Percentiles rank a stretch among this genome's conserved stretches.
These are phyloP conservation scores for Wickerhamomyces xylosicus DNA, from an alignment of 805 yeast species.

Conservation along the genomic window DNA sequence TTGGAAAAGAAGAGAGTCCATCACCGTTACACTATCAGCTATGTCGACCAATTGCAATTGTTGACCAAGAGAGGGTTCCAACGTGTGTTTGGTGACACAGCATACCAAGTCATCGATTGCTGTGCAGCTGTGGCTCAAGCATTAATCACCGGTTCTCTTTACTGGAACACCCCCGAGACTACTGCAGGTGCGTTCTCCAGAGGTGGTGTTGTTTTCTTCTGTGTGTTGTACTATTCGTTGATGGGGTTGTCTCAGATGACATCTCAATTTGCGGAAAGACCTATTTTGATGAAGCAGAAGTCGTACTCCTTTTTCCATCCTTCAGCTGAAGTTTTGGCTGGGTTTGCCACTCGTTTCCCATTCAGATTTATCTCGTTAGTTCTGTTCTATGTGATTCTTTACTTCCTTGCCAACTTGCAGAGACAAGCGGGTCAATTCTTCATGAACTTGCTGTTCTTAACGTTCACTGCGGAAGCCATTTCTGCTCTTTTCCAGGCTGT, in stretches of 20 bases:
- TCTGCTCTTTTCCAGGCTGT: conserved; percentile 42
- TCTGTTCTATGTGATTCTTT: conserved; percentile 37
- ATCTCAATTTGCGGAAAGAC: conserved; percentile 37
- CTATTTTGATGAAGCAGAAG: conserved; percentile 62
- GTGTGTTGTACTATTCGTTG: conserved; percentile 39
- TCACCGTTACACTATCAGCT: conserved; percentile 29
- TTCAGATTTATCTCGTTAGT: conserved; percentile 38
- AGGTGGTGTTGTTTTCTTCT: conserved; percentile 48
- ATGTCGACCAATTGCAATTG: conserved; percentile 37
- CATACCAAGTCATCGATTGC: conserved; percentile 27
- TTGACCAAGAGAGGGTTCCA: conserved; percentile 21
- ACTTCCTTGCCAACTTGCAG: conserved; percentile 48
- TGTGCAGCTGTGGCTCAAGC: conserved; percentile 36
- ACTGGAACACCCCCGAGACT: conserved; percentile 48
- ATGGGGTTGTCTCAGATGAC: conserved; percentile 38
- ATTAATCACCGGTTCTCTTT: conserved; percentile 56
- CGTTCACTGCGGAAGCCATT: conserved; percentile 35
- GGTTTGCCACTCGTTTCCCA: conserved; percentile 52
- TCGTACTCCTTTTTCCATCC: conserved; percentile 66
- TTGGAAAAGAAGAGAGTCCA: conserved; percentile 21
- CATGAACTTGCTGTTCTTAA: conserved; percentile 34
- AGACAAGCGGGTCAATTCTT: conserved; percentile 45
- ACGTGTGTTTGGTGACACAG: conserved; percentile 42
- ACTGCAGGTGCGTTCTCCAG: conserved; percentile 57
- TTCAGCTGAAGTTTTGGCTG: conserved; percentile 62